These are phyloP conservation scores for Botryotinia globosa DNA, from an alignment of 2,329 filamentous ascomycete genomes.

Conservation along the genomic window DNA sequence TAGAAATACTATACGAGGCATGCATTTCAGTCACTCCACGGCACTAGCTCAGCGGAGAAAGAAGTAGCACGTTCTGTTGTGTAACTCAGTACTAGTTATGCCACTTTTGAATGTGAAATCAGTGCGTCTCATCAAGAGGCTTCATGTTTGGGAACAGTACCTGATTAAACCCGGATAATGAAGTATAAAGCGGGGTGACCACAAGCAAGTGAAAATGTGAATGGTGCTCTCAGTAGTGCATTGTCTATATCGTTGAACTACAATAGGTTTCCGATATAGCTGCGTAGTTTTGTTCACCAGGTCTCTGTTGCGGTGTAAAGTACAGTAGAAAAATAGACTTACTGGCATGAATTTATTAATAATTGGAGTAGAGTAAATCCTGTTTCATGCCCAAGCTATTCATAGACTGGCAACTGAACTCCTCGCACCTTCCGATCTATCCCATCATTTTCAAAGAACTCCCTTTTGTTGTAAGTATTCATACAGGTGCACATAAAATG, in stretches of 20 bases:
- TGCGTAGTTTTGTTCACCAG: background rate
- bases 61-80: background rate
- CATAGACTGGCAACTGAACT: background rate
- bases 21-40: background rate
- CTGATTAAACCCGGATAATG: too few relatives aligned
- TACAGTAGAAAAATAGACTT: slow-evolving; percentile 4
- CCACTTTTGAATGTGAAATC: background rate
- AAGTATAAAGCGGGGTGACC: background rate
- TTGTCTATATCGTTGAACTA: background rate
- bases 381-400: background rate
- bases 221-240: background rate
- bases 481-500: too few relatives aligned
- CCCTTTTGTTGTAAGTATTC: background rate
- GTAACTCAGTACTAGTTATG: background rate
- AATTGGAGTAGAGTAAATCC: background rate
- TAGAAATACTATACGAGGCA: background rate
- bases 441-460: background rate
- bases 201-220: background rate
- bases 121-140: background rate
- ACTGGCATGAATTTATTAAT: background rate
- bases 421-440: background rate
- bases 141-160: background rate
- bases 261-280: background rate
- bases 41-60: background rate
- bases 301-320: background rate